Base-by-base conservation (phyloP, 2,329 filamentous ascomycete genomes). In the Pyricularia sp. region DNA sequence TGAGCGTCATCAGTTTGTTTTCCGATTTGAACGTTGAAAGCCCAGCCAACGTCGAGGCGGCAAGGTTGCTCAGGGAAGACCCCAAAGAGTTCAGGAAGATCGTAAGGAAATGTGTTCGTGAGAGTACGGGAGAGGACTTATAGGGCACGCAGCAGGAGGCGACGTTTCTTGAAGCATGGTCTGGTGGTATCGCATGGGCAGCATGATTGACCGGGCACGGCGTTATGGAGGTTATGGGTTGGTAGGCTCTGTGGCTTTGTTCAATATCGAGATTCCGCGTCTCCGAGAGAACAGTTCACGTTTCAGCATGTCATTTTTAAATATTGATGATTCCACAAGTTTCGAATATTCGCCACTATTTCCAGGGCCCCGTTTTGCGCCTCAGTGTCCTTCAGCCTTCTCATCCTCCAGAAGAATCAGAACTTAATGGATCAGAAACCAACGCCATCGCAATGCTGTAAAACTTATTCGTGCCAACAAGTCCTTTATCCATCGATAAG, bases 11-110 rank as follows among this genome's bases (percentile, higher is more conserved):
- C 74, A 94, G 90, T 75, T 88, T 99, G 79, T 86, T 99, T 68
- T 88, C 90, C 68, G 89, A 89, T 72, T 94, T 94, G 62, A 99
- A 99, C 74, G 91, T 96, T 72, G 94, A 97, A 81, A 93, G 89
- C 70, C 91, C 94, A 0, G 94, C 94, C 62, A 97, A 99, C 74
- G 86, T 97, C 31, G 93, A 97, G 78, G 94, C 94, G 3, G 94
- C 93, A 12, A 84, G 89, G 67, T 77, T 97, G 79, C 89, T 94
- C 84, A 84, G 94, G 64, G 91, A 94, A 72, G 90, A 96, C 72
- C 77, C 78, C 66, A 85, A 81, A 72, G 90, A 93, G 63, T 99
- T 96, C 73, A 85, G 91, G 76, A 88, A 84, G 76, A 81, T 84
- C 67, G 93, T 92, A 66, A 81, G 92, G 72, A 86, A 84, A 73